Evolutionary conservation across 1,284 basidiomycete genomes (phyloP), one percentile per base, ranked within the genome.

Genomic region (Calocybe gambosa): DNA sequence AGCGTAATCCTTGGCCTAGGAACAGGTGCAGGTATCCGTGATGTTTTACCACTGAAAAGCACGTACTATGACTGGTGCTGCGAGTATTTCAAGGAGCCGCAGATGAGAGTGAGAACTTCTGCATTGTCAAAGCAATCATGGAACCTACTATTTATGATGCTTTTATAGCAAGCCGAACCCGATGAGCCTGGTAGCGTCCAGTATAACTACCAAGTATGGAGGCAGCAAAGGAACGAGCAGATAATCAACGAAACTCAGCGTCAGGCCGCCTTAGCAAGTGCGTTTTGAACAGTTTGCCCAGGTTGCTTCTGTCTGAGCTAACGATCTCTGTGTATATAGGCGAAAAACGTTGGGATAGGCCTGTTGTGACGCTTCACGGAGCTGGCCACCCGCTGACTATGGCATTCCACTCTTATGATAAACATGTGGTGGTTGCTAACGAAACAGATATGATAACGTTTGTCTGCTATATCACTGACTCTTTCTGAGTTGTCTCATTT

Each of bases 1-100:
- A 82, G 76, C 50, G 73, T 88, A 50, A 77, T 82, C n/a, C 66
- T 85, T 26, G 86, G 85, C 2, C 62, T 87, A 20, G 86, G 85
- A 2, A 89, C 85, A 12, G 85, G 86, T 10, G 69, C 76, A 12
- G 80, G 79, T 3, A 78, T 89, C 40, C 70, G 80, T 39, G 84
- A 89, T 55, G 74, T 80, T 7, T 68, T 99, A 50, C 95, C 95
- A 0, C 68, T 99, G 56, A 93, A 92, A 67, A 93, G 90, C 59
- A 78, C 81, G 1, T 94, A 93, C 65, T 99, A 90, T 62, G 93
- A 96, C 60, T 98, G 93, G 91, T 93, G 92, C 50, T 83, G 85
- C 58, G 94, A 98, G 62, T 98, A 98, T 64, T 99, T 97, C 71
- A 93, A 90, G 52, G 94, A 98, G 65, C 93, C 95, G 3, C 95